Evolutionary conservation across 768 basidiomycete species (phyloP), one percentile per base, ranked within the genome.

Genomic region (Lentinus brumalis): DNA sequence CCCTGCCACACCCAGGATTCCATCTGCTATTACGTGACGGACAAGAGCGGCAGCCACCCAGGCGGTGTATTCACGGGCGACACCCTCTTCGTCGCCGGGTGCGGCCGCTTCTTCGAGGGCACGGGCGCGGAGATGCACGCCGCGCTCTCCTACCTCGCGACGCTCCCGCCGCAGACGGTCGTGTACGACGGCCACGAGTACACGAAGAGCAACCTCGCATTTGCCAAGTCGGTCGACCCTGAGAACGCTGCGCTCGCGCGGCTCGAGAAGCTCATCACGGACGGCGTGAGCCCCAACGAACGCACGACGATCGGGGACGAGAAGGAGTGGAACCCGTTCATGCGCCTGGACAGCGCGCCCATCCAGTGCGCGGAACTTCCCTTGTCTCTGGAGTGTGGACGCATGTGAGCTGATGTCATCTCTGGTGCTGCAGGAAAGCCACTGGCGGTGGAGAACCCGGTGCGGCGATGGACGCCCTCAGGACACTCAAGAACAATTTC

Each of bases 1-100:
- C 92, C 94, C 1, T 96, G 94, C 75, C 96, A 98, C 73, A 98
- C 96, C 3, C 91, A 92, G 71, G 96, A 98, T 75, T 97, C 96
- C 15, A 96, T 96, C 67, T 97, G 92, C 79, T 98, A 87, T 79
- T 82, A 90, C 71, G 82, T 87, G 56, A 92, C 78, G 21, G 64
- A 68, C 61, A 42, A 51, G 30, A 76, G 81, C 56, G 67, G 77
- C 50, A 71, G 73, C 29, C 86, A 86, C 61, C 78, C 89, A 0
- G 89, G 89, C 18, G 89, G 81, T 15, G 92, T 98, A 40, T 96
- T 98, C 75, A 97, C 96, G 0, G 96, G 96, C 15, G 94, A 97
- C 71, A 97, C 94, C 1, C 85, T 97, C 56, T 96, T 97, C 78
- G 79, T 83, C 72, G 89, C 80, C 30, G 94, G 94, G 9, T 96